These are phyloP conservation scores for Alternaria rosae DNA, from an alignment of 2,329 filamentous ascomycete genomes.

Conservation along the genomic window DNA sequence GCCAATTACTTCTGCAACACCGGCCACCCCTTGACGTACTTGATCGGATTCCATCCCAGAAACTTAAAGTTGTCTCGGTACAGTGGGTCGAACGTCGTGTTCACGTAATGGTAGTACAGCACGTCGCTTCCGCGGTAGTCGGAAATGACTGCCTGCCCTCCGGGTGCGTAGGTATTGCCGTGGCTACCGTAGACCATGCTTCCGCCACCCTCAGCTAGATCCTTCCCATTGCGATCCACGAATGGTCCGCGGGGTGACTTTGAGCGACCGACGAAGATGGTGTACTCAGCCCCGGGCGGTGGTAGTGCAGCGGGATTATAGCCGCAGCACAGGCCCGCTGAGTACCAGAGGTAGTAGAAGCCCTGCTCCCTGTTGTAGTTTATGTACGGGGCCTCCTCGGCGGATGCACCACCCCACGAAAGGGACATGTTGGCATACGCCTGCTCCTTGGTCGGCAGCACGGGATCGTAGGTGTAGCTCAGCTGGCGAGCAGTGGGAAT, in stretches of 20 bases:
- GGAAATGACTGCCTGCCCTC: conserved; percentile 25
- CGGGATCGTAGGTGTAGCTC: conserved; percentile 11
- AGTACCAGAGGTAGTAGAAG: conserved; percentile 2
- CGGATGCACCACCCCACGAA: not conserved
- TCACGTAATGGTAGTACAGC: conserved; percentile 29
- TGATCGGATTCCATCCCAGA: not conserved
- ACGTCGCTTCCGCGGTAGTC: conserved; percentile 14
- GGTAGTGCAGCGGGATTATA: not conserved
- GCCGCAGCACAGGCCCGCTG: not conserved
- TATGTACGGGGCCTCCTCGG: conserved; percentile 4
- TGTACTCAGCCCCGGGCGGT: conserved; percentile 63
- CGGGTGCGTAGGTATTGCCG: conserved; percentile 36
- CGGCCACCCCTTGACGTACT: not conserved
- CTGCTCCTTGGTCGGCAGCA: conserved; percentile 8
- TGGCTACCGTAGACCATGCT: conserved; percentile 66
- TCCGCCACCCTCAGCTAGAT: conserved; percentile 62
- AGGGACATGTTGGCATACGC: conserved; percentile 22
- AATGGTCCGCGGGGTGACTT: conserved; percentile 59
- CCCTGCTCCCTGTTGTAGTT: conserved; percentile 50
- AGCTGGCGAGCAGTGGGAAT: conserved; percentile 3
- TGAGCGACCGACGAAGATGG: conserved; percentile 67
- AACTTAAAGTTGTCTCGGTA: conserved; percentile 1
- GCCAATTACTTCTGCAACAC: not conserved
- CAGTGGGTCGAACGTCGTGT: not conserved
- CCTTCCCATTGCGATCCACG: conserved; percentile 31